Conservation (phyloP, 352 stramenopile genomes). For the Phytophthora fragariae region DNA sequence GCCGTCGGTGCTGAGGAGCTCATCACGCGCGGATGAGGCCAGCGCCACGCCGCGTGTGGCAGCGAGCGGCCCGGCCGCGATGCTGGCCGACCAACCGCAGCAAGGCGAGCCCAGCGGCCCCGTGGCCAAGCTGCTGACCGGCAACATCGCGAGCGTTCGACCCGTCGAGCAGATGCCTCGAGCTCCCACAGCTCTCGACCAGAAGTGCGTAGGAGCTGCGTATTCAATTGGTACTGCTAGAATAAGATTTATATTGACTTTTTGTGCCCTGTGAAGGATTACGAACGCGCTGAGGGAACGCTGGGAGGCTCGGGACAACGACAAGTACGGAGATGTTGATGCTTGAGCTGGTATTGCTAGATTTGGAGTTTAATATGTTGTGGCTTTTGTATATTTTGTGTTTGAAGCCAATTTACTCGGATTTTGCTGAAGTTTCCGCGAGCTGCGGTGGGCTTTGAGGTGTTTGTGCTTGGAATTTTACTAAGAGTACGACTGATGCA, state of each 20-base stretch:
- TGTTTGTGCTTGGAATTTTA: conserved; percentile 1
- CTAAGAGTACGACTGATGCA: not conserved
- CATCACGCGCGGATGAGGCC: conserved; percentile 32
- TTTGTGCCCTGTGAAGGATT: conserved; percentile 47
- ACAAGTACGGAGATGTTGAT: conserved; percentile 46
- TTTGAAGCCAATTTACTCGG: conserved; percentile 72
- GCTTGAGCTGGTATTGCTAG: not conserved
- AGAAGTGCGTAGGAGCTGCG: conserved; percentile 53
- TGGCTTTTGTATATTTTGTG: not conserved
- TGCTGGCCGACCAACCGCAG: conserved; percentile 9
- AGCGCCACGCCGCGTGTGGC: conserved; percentile 15
- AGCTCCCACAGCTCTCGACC: conserved; percentile 58
- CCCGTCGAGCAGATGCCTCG: conserved; percentile 46
- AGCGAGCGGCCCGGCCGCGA: conserved; percentile 1
- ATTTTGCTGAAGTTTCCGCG: conserved; percentile 85
- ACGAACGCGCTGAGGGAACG: conserved; percentile 81
- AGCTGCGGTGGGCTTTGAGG: conserved; percentile 43
- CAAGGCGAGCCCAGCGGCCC: conserved; percentile 11
- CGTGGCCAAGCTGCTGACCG: conserved; percentile 29
- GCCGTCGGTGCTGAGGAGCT: conserved; percentile 62
- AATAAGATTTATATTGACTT: not conserved
- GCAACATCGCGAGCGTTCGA: conserved; percentile 56
- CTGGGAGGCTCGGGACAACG: conserved; percentile 65
- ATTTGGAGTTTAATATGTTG: not conserved
- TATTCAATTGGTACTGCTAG: not conserved